Conservation (phyloP, 306 rosid genomes). For the Trifolium fragiferum region DNA sequence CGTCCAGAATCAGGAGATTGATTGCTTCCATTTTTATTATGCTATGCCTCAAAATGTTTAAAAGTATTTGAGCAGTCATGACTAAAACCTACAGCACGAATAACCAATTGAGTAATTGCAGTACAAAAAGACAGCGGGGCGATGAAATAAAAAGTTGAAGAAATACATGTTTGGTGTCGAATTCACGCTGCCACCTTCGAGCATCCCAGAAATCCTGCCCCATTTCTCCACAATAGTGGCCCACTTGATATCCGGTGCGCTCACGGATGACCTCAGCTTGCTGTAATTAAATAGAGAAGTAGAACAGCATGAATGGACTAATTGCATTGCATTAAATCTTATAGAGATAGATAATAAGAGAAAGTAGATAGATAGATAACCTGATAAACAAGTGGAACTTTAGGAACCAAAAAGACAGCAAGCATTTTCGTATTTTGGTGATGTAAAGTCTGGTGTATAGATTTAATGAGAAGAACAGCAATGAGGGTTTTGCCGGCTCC, state of each 20-base stretch:
- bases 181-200: slow-evolving; percentile 96
- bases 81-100: slow-evolving; percentile 81
- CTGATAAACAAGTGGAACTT: slow-evolving; percentile 99
- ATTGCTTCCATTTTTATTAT: slow-evolving; percentile 92
- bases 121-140: slow-evolving; percentile 14
- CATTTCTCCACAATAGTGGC: slow-evolving; percentile 99
- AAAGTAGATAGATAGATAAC: slow-evolving; percentile 43
- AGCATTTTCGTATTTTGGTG: slow-evolving; percentile 77
- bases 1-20: slow-evolving; percentile 89
- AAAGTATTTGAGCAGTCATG: slow-evolving; percentile 98
- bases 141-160: slow-evolving; percentile 39
- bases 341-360: neutral
- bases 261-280: slow-evolving; percentile 99
- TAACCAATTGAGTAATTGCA: slow-evolving; percentile 33
- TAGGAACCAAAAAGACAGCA: slow-evolving; percentile 93
- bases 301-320: slow-evolving; percentile 7
- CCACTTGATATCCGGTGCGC: slow-evolving; percentile 92
- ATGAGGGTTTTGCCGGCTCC: slow-evolving; percentile 99
- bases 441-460: slow-evolving; percentile 66
- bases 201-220: slow-evolving; percentile 99
- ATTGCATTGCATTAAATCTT: slow-evolving; percentile 1
- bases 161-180: slow-evolving; percentile 79
- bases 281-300: slow-evolving; percentile 54
- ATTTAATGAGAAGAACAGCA: slow-evolving; percentile 90
- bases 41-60: slow-evolving; percentile 99